A percentile compares a stretch with the other conserved stretches of the same genome.
Conservation (phyloP, 305 asterid genomes). For the Solanum hybrid region DNA sequence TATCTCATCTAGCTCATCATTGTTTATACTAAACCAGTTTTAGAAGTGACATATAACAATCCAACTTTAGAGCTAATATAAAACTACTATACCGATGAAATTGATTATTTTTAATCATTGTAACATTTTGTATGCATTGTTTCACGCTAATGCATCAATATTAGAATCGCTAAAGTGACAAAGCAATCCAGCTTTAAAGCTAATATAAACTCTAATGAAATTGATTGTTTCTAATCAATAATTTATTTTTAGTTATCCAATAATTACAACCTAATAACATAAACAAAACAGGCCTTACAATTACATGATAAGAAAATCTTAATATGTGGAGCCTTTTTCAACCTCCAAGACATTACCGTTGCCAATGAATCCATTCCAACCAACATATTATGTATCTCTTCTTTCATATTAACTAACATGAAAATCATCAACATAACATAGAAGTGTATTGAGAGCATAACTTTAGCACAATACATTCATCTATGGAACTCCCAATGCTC, state of each 20-base stretch:
- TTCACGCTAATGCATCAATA: not conserved
- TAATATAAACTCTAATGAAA: not conserved
- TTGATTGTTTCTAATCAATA: not conserved
- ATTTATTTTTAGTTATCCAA: not conserved
- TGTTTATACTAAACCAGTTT: not conserved
- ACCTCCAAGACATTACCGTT: not conserved
- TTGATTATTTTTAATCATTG: not conserved
- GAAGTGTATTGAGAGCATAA: not conserved
- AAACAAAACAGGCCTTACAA: not conserved
- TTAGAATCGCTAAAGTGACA: not conserved
- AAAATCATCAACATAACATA: not conserved
- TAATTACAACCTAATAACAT: not conserved
- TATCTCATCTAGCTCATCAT: not conserved
- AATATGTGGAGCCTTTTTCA: not conserved
- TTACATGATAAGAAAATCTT: not conserved
- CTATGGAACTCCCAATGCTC: not conserved
- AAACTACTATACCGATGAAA: not conserved
- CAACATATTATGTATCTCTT: not conserved
- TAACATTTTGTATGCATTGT: not conserved
- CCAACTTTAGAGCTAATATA: not conserved
- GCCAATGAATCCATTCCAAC: not conserved
- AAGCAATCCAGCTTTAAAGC: not conserved
- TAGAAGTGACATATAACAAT: not conserved
- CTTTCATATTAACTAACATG: slow-evolving; percentile 1
- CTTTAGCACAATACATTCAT: not conserved